These are phyloP conservation scores for Phyllosticta paracitricarpa DNA, from an alignment of 2,329 filamentous ascomycete species.

Conservation along the genomic window DNA sequence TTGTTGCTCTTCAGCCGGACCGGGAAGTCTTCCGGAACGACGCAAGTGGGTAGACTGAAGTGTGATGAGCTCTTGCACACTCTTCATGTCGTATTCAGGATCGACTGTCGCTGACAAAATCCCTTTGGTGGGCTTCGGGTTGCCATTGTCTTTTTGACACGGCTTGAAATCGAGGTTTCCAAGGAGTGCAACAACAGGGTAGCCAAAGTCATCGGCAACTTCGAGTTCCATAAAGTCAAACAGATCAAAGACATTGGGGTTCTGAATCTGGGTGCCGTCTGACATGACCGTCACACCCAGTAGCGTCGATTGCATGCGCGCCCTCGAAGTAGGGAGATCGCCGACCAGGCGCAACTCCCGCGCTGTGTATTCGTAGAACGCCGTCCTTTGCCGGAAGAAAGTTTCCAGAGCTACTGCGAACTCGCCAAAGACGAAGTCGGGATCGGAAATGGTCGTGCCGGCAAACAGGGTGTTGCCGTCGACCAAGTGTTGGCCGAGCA, in stretches of 20 bases:
- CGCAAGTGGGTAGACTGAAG: constrained; percentile 56
- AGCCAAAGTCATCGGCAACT: constrained; percentile 35
- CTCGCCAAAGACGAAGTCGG: constrained; percentile 58
- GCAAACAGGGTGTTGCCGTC: constrained; percentile 65
- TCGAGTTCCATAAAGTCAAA: constrained; percentile 78
- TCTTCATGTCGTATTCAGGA: constrained; percentile 52
- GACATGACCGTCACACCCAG: constrained; percentile 63
- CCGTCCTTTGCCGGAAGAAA: constrained; percentile 67
- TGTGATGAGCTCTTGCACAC: constrained; percentile 63
- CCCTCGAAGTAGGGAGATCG: constrained; percentile 46
- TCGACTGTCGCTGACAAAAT: background rate
- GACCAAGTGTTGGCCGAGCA: constrained; percentile 62
- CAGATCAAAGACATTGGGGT: constrained; percentile 77
- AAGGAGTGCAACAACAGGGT: constrained; percentile 51
- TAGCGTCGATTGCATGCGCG: constrained; percentile 50
- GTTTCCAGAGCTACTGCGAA: constrained; percentile 62
- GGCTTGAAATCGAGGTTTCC: constrained; percentile 53
- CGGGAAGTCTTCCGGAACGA: constrained; percentile 27
- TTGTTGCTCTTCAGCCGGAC: constrained; percentile 22
- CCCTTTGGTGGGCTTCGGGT: constrained; percentile 19
- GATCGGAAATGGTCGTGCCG: constrained; percentile 47
- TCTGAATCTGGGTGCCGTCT: constrained; percentile 54
- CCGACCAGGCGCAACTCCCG: constrained; percentile 72
- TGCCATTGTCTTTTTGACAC: background rate
- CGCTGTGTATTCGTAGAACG: constrained; percentile 74